phyloP scores from a whole-genome alignment of 1,284 basidiomycete genomes.

The Apiotrichum gamsii region DNA sequence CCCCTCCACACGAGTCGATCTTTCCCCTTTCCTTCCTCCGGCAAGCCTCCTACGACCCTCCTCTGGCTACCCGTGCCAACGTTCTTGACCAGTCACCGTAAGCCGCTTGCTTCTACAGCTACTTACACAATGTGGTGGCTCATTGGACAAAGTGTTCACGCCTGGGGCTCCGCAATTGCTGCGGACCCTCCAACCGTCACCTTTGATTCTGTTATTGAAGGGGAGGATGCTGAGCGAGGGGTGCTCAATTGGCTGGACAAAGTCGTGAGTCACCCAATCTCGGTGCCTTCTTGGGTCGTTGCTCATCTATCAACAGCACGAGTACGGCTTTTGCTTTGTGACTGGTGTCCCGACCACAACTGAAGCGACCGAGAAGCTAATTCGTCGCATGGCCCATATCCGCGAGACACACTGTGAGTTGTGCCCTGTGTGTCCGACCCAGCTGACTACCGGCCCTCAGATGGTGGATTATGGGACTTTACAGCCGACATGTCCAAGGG shows the following conservation, averaged over 20 bases:
- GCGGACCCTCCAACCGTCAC: conserved; percentile 67
- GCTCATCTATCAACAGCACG: conserved; percentile 52
- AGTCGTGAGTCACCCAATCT: conserved; percentile 63
- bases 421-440: background rate
- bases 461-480: conserved; percentile 95
- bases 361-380: conserved; percentile 75
- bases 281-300: background rate
- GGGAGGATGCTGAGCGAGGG: conserved; percentile 52
- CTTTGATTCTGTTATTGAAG: conserved; percentile 67
- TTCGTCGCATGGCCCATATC: conserved; percentile 75
- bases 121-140: too few species aligned
- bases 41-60: conserved; percentile 20
- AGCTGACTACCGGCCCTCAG: conserved; percentile 46
- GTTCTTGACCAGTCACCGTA: conserved; percentile 7
- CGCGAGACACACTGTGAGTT: conserved; percentile 80
- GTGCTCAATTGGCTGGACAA: conserved; percentile 75
- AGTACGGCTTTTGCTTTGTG: conserved; percentile 85
- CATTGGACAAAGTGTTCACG: conserved; percentile 62
- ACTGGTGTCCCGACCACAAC: conserved; percentile 71
- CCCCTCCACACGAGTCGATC: conserved; percentile 57
- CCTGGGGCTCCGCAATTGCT: conserved; percentile 76
- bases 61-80: conserved; percentile 15
- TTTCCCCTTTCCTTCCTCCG: conserved; percentile 57
- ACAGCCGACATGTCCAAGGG: conserved; percentile 85
- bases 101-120: too few species aligned